Evolutionary conservation across 2,329 filamentous ascomycete species (phyloP), one percentile per base, ranked within the genome.

Genomic region (Talaromyces sp.): DNA sequence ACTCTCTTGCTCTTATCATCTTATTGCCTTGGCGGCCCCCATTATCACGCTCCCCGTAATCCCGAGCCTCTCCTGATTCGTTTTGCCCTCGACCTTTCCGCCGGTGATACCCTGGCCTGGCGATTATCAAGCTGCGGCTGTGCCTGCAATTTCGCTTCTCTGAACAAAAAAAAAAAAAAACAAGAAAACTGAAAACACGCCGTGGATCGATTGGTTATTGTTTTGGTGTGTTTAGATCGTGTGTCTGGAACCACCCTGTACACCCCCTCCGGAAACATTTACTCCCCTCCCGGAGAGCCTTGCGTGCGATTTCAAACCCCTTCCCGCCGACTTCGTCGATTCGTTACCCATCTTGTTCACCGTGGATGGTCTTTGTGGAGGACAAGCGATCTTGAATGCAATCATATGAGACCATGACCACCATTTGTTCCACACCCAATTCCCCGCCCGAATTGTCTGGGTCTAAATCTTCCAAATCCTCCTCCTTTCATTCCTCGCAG

Each of bases 401-500:
- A 56, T 40, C 60, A 52, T 61, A 70, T 70, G 72, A 70, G 56
- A 76, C 72, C 68, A 77, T 73, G 66, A 70, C 74, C 52, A 67
- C 74, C 51, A 66, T 76, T 50, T 70, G 68, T 68, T 78, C 75
- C 51, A 77, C 73, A 55, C 86, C 87, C 42, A 84, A 82, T 70
- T 90, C 88, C 60, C 88, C 88, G 53, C 88, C 88, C 56, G 89
- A 90, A 65, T 85, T 96, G 75, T 90, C 88, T 58, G 82, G 81
- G 62, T 95, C 90, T 55, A 95, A 93, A 73, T 94, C 90, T 57
- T 96, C 90, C 60, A 95, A 94, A 74, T 91, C 91, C 24, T 95
- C 90, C 4, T 96, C 91, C 45, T 89, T 93, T 66, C 88, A 87
- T 63, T 96, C 91, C 33, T 86, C 84, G 56, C 88, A 86, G 47